Base-by-base conservation (phyloP, 345 rosid genomes). In the Noccaea bulbosa region DNA sequence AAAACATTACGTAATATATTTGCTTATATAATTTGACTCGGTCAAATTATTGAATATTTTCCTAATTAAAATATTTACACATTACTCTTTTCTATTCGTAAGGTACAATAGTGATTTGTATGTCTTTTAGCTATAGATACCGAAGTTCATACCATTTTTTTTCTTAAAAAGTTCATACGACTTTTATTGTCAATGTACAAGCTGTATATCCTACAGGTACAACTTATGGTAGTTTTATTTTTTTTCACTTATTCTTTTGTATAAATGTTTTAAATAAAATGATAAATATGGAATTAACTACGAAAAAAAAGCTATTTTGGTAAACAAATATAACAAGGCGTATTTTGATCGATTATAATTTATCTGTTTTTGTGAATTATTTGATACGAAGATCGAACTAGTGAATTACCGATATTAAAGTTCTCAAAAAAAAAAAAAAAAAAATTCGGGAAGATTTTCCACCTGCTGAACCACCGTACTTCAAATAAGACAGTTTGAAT, bases 21-120 rank as follows among this genome's bases (percentile, higher is more conserved):
- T 27, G 66, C 39, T 39, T 38, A 17, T 39, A 55, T 38, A 69
- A 37, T 30, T 45, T 38, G 69, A 61, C 69, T 68, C 30, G 59
- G 70, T 62, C 78, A 68, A 46, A 64, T 53, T 4, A 11, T 35
- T 60, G 49, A 67, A 39, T 45, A 49, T 32, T 65, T 55, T 65
- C 46, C 24, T 6, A 5, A 59, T 30, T 54, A 46, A 37, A 54
- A 15, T 54, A 59, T 59, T 11, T 48, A 17, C 11, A 6, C 32
- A 44, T 62, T 35, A 54, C 46, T 30, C 17, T 71, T 47, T 61
- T 40, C n/a, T 61, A 17, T 34, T 40, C 24, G 10, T 12, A 39
- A 58, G 50, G 16, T 27, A 49, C 20, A 33, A 34, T 17, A 34
- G 22, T 69, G 34, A 41, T 51, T 27, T 8, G 40, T 10, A 24